Evolutionary conservation across 2,329 filamentous ascomycete genomes (phyloP), one percentile per base, ranked within the genome.

Genomic region (Trichoderma atroviride): DNA sequence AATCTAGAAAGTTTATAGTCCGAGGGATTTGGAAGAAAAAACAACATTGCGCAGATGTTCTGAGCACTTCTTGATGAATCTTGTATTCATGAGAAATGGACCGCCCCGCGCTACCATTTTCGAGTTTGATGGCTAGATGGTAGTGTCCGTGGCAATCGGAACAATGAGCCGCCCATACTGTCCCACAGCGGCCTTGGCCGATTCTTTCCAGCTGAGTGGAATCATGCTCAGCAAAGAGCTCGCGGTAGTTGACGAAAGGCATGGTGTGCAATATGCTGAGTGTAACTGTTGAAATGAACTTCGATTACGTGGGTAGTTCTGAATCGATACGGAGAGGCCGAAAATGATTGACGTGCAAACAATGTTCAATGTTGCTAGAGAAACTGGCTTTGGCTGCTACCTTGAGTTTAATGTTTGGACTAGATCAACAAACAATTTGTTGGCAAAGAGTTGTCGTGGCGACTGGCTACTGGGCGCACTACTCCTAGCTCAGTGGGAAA

Each of bases 81-180:
- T 64, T 62, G n/a, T 71, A 71, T n/a, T 74, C 72, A 1, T 74
- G 72, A 11, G 31, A 31, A 3, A 74, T 37, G 24, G 72, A 74
- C 14, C 71, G 40, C 1, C 65, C 64, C 2, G 72, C 65, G 0
- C 69, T 64, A 0, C 69, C 70, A 5, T 74, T 71, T 47, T 71
- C 71, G 40, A 70, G 73, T 27, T 74, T 73, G 56, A 74, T 72
- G n/a, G 70, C 73, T 9, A 72, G 9, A 47, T 71, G 67, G 31
- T 11, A 16, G 29, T 50, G 16, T 6, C 13, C 33, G 13, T 24
- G 2, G 16, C 27, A 57, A 14, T 19, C 52, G 43, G 31, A 55
- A 29, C 61, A 63, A 16, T 7, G 35, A 16, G 43, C 27, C 14
- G 72, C 70, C 68, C 70, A 73, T 11, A 73, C 72, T 10, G 50